phyloP scores from a whole-genome alignment of 495 filamentous ascomycete genomes.

The Talaromyces borbonicus region DNA sequence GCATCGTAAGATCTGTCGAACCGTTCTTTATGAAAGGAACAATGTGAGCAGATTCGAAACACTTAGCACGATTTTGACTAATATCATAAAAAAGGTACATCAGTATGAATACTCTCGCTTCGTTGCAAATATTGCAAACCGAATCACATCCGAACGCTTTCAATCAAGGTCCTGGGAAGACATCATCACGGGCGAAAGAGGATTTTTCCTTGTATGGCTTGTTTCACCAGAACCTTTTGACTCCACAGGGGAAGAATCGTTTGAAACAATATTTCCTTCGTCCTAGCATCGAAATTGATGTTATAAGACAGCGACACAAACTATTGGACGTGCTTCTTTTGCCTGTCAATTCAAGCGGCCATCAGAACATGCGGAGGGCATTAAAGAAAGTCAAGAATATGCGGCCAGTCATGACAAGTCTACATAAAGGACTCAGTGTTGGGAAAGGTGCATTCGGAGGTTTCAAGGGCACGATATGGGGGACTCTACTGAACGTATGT shows the following conservation, averaged over 20 bases:
- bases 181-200: constrained; percentile 67
- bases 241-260: constrained; percentile 67
- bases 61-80: neutral
- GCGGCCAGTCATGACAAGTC: constrained; percentile 54
- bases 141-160: constrained; percentile 81
- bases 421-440: constrained; percentile 65
- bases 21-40: constrained; percentile 69
- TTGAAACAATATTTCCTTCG: constrained; percentile 79
- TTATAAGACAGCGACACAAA: constrained; percentile 67
- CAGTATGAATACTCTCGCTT: constrained; percentile 66
- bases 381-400: constrained; percentile 75
- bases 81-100: constrained; percentile 51
- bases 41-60: constrained; percentile 44
- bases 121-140: constrained; percentile 77
- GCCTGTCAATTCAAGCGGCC: constrained; percentile 51
- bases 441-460: constrained; percentile 45
- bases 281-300: constrained; percentile 55
- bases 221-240: constrained; percentile 67
- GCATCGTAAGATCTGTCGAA: constrained; percentile 53
- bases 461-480: constrained; percentile 63
- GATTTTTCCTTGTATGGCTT: constrained; percentile 83
- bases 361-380: constrained; percentile 49
- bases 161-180: constrained; percentile 63
- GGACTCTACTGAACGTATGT: constrained; percentile 45
- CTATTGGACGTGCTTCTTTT: constrained; percentile 59